Percentiles rank a stretch among this genome's conserved stretches.
Evolutionary conservation across 2,329 filamentous ascomycete genomes (phyloP).

Genomic region (Trichoderma harzianum): DNA sequence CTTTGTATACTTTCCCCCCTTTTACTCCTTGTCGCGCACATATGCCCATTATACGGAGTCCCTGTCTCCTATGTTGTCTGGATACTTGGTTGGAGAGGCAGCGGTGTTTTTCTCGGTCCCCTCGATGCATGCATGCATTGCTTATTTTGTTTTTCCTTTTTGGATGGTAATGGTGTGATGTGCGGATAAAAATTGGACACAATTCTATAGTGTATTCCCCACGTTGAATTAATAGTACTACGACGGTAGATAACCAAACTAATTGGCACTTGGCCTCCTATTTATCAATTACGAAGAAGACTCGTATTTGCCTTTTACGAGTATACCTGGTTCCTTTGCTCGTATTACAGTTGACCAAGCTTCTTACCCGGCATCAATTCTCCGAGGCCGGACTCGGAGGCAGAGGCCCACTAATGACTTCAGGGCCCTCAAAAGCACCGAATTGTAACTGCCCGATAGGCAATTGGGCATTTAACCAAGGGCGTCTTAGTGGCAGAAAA

Average conservation of each 20-base stretch:
- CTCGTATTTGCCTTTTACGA: background rate
- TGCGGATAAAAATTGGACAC: constrained; percentile 11
- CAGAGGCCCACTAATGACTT: background rate
- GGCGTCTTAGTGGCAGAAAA: background rate
- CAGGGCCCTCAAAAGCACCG: background rate
- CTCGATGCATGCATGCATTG: constrained; percentile 8
- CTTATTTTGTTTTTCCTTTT: background rate
- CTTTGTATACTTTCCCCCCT: constrained; percentile 13
- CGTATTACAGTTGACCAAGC: background rate
- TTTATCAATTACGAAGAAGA: background rate
- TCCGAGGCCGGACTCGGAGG: constrained; percentile 16
- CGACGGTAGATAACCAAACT: background rate
- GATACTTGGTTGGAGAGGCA: constrained; percentile 18
- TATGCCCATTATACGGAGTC: constrained; percentile 7
- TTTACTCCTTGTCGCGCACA: background rate
- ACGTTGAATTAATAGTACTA: constrained; percentile 12
- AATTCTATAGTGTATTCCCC: constrained; percentile 1
- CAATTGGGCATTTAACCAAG: background rate
- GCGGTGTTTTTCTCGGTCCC: constrained; percentile 7
- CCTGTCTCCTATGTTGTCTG: constrained; percentile 18
- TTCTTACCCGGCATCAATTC: background rate
- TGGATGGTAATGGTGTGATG: constrained; percentile 15
- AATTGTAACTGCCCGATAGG: background rate
- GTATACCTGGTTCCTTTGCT: background rate
- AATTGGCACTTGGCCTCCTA: background rate